phyloP scores from a whole-genome alignment of 169 alveolate genomes.

The Fabrea salina region DNA sequence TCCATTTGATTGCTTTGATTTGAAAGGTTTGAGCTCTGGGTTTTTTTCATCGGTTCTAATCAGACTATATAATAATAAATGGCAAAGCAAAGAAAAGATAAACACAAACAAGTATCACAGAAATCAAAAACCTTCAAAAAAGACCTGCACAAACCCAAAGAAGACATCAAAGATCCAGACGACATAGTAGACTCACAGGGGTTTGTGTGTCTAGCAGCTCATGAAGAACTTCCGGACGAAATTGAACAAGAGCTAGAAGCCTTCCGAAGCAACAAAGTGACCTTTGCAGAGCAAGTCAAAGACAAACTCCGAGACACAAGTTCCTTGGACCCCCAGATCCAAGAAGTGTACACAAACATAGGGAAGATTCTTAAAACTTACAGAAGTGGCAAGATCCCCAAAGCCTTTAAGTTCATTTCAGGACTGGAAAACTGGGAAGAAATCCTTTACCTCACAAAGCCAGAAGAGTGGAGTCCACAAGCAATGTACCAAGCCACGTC shows the following conservation, averaged over 20 bases:
- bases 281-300: not conserved
- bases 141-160: not conserved
- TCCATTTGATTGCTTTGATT: too few relatives aligned
- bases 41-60: too few relatives aligned
- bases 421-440: conserved; percentile 93
- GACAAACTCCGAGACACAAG: conserved; percentile 14
- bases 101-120: not conserved
- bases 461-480: conserved; percentile 93
- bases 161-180: not conserved
- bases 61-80: too few relatives aligned
- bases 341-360: conserved; percentile 43
- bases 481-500: conserved; percentile 91
- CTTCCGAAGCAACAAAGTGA: conserved; percentile 1
- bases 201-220: conserved; percentile 23
- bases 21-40: too few relatives aligned
- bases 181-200: conserved; percentile 22
- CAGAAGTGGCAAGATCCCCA: conserved; percentile 93
- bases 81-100: not conserved
- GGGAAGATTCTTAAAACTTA: conserved; percentile 83
- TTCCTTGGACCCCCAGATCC: conserved; percentile 26
- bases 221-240: conserved; percentile 16
- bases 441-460: conserved; percentile 87
- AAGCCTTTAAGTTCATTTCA: conserved; percentile 91
- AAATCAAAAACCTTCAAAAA: not conserved
- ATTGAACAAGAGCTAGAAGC: conserved; percentile 7